phyloP scores from a whole-genome alignment of 2,329 filamentous ascomycete genomes.

The Cladosporium sphaerospermum region DNA sequence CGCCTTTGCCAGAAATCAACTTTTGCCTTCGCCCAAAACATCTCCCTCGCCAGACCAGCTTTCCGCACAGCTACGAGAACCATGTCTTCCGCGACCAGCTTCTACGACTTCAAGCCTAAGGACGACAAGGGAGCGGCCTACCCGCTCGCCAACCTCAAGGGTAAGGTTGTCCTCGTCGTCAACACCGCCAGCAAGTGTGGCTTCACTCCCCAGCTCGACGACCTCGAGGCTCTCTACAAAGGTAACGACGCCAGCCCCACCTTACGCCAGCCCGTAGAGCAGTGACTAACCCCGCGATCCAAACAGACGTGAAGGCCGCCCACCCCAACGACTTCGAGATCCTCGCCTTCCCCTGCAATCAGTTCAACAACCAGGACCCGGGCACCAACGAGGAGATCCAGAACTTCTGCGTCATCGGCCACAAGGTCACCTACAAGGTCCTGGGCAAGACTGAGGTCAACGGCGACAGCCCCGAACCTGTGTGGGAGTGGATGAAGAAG shows the following conservation, averaged over 20 bases:
- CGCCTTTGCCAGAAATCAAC: constrained; percentile 4
- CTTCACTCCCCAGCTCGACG: constrained; percentile 92
- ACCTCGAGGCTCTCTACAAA: constrained; percentile 87
- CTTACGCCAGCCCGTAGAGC: neutral
- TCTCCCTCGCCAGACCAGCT: neutral
- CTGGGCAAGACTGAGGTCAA: constrained; percentile 93
- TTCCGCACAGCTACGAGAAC: constrained; percentile 19
- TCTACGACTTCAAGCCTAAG: constrained; percentile 77
- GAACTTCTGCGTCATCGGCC: constrained; percentile 81
- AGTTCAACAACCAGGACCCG: constrained; percentile 88
- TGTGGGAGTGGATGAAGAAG: constrained; percentile 69
- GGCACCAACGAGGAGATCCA: constrained; percentile 60
- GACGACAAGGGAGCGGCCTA: constrained; percentile 63
- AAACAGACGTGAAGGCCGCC: constrained; percentile 52
- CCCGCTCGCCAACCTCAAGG: constrained; percentile 65
- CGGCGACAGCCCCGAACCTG: constrained; percentile 69
- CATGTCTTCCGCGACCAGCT: constrained; percentile 64
- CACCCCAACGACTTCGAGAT: constrained; percentile 75
- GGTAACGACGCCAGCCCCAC: constrained; percentile 17
- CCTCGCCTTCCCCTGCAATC: constrained; percentile 97
- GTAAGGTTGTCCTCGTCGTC: constrained; percentile 91
- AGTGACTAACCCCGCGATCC: neutral
- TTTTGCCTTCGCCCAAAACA: neutral
- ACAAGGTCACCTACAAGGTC: constrained; percentile 86
- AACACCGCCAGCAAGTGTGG: constrained; percentile 99